Base-by-base conservation (phyloP, 192 early-diverging fungal species). In the Backusella tarrabulga region DNA sequence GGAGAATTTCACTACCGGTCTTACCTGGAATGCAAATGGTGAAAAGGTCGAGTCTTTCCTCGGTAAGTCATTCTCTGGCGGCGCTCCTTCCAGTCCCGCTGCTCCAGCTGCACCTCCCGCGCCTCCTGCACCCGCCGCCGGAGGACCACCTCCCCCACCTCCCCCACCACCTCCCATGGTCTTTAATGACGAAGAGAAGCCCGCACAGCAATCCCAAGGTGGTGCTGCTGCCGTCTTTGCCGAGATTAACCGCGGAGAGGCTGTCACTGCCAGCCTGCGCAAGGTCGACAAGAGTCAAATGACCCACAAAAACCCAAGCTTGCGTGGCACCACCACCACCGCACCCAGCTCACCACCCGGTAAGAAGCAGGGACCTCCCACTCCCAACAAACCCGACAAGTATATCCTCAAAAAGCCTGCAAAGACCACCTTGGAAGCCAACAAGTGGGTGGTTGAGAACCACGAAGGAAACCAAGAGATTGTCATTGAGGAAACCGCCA, bases 271-370 rank as follows among this genome's bases (percentile, higher is more conserved):
- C 38, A 93, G 92, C n/a, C 85, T 99, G 79, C 92, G 94, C 68
- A 97, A 97, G 83, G 98, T 99, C 1, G 96, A 97, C 74, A 94
- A 92, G 83, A 90, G 88, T 75, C 92, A 99, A 83, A 99, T 98
- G 97, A 99, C 96, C 15, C 97, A 99, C 88, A 99, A 99, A 85
- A 99, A 99, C 90, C 97, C 97, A 1, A 87, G 88, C 17, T 83
- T 99, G 23, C 91, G 97, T 38, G 81, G 85, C 42, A 84, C 88
- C 32, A 32, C 32, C 38, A 79, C 88, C 26, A 94, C 95, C n/a
- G 80, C 69, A 23, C 32, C 41, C 6, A 17, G 36, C 29, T 40
- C 71, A 34, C 60, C 66, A 21, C 44, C 73, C 35, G 8, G 56
- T 26, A 86, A 86, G 69, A 85, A 83, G 60, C 79, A 85, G 35